Percentiles rank a stretch among this genome's conserved stretches.
These are phyloP conservation scores for Phaeophleospora eucalypticola DNA, from an alignment of 2,329 filamentous ascomycete species.

Conservation along the genomic window DNA sequence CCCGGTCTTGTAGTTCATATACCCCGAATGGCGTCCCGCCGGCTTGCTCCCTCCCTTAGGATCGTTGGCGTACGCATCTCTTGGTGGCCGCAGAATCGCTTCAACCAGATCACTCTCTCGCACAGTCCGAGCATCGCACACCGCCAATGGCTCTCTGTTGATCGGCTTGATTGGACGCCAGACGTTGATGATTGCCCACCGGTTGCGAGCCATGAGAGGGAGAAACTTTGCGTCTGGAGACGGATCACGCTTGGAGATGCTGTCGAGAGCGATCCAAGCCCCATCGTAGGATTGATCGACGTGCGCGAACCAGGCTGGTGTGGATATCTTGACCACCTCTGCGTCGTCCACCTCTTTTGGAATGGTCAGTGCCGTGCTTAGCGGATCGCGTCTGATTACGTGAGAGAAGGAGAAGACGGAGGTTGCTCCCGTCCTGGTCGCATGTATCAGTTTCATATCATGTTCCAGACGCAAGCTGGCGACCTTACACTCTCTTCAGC, in stretches of 20 bases:
- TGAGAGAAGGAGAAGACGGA: constrained; percentile 3
- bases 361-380: neutral
- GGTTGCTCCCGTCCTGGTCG: constrained; percentile 5
- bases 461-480: too few relatives aligned
- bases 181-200: constrained; percentile 7
- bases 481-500: constrained; percentile 7
- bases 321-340: neutral
- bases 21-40: neutral
- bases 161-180: constrained; percentile 8
- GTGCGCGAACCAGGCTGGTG: constrained; percentile 8
- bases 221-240: neutral
- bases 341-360: constrained; percentile 4
- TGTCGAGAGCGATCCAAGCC: constrained; percentile 1
- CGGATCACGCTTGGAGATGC: neutral
- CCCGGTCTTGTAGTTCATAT: neutral
- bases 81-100: neutral
- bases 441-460: neutral
- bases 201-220: neutral
- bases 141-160: constrained; percentile 4
- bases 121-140: constrained; percentile 3
- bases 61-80: constrained; percentile 1
- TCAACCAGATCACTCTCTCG: constrained; percentile 7
- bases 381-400: neutral
- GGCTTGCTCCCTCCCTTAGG: neutral
- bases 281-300: constrained; percentile 13